Base-by-base conservation (phyloP, 2,329 filamentous ascomycete genomes). In the Teratosphaeria viscida region DNA sequence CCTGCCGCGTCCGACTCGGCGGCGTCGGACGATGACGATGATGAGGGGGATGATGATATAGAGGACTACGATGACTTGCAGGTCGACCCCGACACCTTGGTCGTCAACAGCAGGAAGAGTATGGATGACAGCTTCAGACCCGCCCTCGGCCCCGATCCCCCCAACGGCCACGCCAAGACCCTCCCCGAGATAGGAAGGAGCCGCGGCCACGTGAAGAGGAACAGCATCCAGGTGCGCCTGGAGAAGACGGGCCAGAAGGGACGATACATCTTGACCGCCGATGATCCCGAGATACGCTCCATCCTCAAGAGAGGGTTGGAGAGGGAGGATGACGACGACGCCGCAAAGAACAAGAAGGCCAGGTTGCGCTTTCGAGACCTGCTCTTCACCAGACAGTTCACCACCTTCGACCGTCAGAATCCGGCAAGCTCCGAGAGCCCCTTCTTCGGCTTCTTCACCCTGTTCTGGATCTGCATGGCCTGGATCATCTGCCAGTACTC, bases 371-470 rank as follows among this genome's bases (percentile, higher is more conserved):
- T 81, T 53, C 72, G 79, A 59, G 79, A 87, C 66, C 75, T 89
- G 53, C 82, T 89, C 57, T 92, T 91, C 69, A 90, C 86, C 0
- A 79, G 82, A 27, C 85, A 86, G 62, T 88, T 90, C 5, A 79
- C 85, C 0, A 81, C 85, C 0, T 91, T 92, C 70, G 88, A 92
- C 71, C 80, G 85, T 11, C 84, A 88, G 64, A 91, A 90, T 67
- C 78, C 81, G 5, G 75, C 76, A 1, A 82, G 83, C 1, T 80
- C 82, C 3, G 84, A 85, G 55, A 89, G 85, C 52, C 85, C 85
- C 0, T 92, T 91, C 66, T 84, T 88, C 69, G 89, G 89, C 34
- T 92, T 92, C 75, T 91, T 89, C 68, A 88, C 85, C 0, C 76
- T 92, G 0, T 90, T 90, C 71, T 92, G 89, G 88, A 80, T 90